Evolutionary conservation across 2,329 filamentous ascomycete genomes (phyloP), one percentile per base, ranked within the genome.

Genomic region (Metarhizium album): DNA sequence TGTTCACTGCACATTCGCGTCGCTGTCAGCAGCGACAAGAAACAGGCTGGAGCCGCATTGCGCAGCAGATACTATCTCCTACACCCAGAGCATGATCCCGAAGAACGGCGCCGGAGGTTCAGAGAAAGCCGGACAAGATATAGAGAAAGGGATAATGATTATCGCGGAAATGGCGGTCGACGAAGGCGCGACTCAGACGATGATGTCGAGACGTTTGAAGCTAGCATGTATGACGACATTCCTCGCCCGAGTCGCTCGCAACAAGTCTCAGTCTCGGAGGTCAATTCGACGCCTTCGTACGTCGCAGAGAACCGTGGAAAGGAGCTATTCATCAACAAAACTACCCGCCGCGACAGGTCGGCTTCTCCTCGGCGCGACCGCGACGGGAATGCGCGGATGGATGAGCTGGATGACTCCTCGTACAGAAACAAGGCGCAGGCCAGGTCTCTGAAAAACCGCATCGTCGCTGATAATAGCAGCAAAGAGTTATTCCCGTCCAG

Each of bases 51-150:
- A 40, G 91, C 93, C 1, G 80, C 88, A 11, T 78, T 85, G 47
- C 79, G 86, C 54, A 97, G 91, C 68, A 80, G 88, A 13, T 97
- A 94, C 71, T 98, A 98, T 64, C 80, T 96, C 35, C 78, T 93
- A 60, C 87, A 97, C 59, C 91, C 91, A 1, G 87, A 95, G 59
- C 82, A 90, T 63, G 90, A 95, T 60, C 89, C 86, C 2, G 83
- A 84, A 58, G 89, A 87, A 69, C 79, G 80, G 48, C 73, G 82
- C 55, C 77, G 83, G 53, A 74, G 73, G 52, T 74, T 78, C 47
- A 74, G 79, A 40, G 66, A 71, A 52, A 73, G 74, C 53, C 76
- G 74, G 58, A 83, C 81, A 52, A 76, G 74, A 62, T 87, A 84
- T 62, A 80, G 82, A 55, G 80, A 83, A 24, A 74, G 80, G 23